Evolutionary conservation across 2,329 filamentous ascomycete species (phyloP).

Genomic region (Curvularia eragrostidis): DNA sequence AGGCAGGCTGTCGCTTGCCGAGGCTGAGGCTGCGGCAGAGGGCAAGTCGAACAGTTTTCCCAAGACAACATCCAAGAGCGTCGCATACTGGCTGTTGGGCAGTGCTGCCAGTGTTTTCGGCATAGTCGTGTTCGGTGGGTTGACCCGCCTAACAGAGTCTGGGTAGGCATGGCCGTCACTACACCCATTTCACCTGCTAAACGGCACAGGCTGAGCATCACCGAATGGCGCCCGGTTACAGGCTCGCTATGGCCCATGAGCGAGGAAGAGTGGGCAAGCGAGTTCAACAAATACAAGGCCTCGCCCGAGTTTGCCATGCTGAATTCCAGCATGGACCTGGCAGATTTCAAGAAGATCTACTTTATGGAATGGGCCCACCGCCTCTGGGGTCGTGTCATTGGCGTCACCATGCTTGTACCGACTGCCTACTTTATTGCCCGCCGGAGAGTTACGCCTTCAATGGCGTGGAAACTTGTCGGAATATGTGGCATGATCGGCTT

Average conservation of each 20-base stretch:
- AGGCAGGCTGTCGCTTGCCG: constrained; percentile 21
- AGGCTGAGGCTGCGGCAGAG: constrained; percentile 20
- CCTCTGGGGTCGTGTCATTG: constrained; percentile 91
- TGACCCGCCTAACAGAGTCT: constrained; percentile 94
- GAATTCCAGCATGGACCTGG: constrained; percentile 90
- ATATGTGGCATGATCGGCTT: constrained; percentile 92
- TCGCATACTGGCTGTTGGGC: constrained; percentile 90
- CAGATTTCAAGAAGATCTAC: constrained; percentile 98
- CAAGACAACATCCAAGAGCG: constrained; percentile 72
- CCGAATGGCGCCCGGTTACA: constrained; percentile 97
- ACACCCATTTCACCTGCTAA: constrained; percentile 20
- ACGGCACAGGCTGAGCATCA: constrained; percentile 81
- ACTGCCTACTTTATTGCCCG: constrained; percentile 87
- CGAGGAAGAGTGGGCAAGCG: constrained; percentile 82
- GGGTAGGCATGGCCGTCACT: constrained; percentile 65
- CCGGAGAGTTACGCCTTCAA: constrained; percentile 76
- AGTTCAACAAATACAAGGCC: constrained; percentile 89
- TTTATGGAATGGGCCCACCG: constrained; percentile 99
- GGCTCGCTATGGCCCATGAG: constrained; percentile 85
- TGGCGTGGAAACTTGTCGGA: constrained; percentile 78
- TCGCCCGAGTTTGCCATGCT: constrained; percentile 92
- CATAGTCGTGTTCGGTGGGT: constrained; percentile 92
- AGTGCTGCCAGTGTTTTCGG: constrained; percentile 95
- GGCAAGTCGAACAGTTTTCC: constrained; percentile 54
- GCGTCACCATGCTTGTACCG: constrained; percentile 86